Conservation (phyloP, 192 early-diverging fungal species). For the Thamnidium elegans region DNA sequence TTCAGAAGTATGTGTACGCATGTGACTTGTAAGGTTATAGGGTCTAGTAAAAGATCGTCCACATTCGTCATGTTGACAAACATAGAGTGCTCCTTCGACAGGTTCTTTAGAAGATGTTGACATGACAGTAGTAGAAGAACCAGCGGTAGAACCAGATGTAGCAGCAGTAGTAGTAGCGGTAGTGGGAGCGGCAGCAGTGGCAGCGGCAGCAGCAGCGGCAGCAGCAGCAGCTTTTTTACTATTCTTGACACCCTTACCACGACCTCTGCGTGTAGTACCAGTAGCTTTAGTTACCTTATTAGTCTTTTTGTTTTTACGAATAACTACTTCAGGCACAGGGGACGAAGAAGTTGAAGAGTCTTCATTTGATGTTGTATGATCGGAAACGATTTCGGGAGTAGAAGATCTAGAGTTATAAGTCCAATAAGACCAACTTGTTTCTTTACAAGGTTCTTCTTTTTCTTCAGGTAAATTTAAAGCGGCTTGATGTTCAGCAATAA, state of each 20-base stretch:
- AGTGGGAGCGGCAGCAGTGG: too few relatives aligned
- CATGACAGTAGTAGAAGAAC: not conserved
- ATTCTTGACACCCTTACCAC: constrained; percentile 13
- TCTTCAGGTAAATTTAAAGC: constrained; percentile 11
- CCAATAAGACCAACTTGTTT: constrained; percentile 15
- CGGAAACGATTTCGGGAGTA: constrained; percentile 11
- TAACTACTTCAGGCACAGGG: not conserved
- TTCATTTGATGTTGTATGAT: not conserved
- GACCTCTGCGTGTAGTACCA: not conserved
- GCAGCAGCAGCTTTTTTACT: not conserved
- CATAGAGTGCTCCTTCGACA: constrained; percentile 9
- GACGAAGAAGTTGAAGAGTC: constrained; percentile 3
- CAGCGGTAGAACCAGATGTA: too few relatives aligned
- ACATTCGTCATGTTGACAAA: constrained; percentile 43
- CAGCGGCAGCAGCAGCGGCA: too few relatives aligned
- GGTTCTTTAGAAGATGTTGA: not conserved
- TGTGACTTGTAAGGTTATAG: constrained; percentile 75
- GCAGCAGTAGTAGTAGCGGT: too few relatives aligned
- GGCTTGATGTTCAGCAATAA: constrained; percentile 22
- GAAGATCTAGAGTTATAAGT: constrained; percentile 4
- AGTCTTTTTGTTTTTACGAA: constrained; percentile 2
- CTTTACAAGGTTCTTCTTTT: not conserved
- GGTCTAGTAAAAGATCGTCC: constrained; percentile 68
- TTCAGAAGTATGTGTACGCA: constrained; percentile 68
- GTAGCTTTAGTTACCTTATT: constrained; percentile 9